A percentile compares a stretch with the other conserved stretches of the same genome.
These are phyloP conservation scores for Globisporangium paddicum DNA, from an alignment of 352 stramenopile genomes.

Conservation along the genomic window DNA sequence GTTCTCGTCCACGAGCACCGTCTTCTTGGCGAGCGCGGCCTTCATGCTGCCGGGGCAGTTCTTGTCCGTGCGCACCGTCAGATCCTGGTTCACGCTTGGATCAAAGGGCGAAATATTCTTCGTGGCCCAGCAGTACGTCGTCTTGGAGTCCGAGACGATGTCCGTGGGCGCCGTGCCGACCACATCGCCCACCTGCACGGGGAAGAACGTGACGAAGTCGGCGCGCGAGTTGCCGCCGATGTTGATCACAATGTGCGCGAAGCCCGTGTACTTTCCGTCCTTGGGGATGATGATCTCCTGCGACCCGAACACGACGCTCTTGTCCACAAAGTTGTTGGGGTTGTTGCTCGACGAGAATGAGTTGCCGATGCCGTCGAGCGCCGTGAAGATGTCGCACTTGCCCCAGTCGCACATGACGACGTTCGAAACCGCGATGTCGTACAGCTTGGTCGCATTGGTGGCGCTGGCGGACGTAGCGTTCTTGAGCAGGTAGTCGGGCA, in stretches of 20 bases:
- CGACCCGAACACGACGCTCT: conserved; percentile 53
- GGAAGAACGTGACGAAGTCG: conserved; percentile 80
- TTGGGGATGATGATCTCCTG: conserved; percentile 66
- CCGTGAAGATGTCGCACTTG: conserved; percentile 64
- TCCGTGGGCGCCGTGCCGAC: conserved; percentile 39
- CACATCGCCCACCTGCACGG: conserved; percentile 62
- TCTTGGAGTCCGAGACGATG: conserved; percentile 55
- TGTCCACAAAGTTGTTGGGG: conserved; percentile 54
- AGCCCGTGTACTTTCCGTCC: conserved; percentile 77
- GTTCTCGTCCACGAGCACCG: conserved; percentile 39
- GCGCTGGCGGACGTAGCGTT: conserved; percentile 21
- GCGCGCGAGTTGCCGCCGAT: conserved; percentile 57
- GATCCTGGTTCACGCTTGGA: conserved; percentile 35
- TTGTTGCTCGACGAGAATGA: conserved; percentile 69
- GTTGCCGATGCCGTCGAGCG: conserved; percentile 33
- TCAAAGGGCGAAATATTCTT: conserved; percentile 60
- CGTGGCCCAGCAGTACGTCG: conserved; percentile 72
- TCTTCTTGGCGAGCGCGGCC: conserved; percentile 46
- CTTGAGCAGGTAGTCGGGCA: conserved; percentile 37
- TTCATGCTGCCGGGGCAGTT: conserved; percentile 69
- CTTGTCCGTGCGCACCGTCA: conserved; percentile 56
- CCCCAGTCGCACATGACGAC: conserved; percentile 78
- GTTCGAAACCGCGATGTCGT: conserved; percentile 61
- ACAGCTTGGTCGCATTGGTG: conserved; percentile 26
- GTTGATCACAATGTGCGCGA: conserved; percentile 63